phyloP scores from a whole-genome alignment of 805 yeast species.

The Blastobotrys terrestris region DNA sequence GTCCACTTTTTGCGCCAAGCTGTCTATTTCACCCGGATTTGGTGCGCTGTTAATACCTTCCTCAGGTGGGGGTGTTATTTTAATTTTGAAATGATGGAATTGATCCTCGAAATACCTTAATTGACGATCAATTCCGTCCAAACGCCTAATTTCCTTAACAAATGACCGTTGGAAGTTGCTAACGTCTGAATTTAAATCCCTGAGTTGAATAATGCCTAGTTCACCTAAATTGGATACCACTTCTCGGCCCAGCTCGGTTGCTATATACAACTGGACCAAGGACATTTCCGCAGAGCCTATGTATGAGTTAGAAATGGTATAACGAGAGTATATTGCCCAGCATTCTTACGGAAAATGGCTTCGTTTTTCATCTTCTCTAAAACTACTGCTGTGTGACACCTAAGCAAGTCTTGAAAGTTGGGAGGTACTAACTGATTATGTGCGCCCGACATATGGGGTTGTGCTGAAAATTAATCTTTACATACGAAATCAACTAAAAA shows the following conservation, averaged over 20 bases:
- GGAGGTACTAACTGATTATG: not conserved
- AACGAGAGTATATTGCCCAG: not conserved
- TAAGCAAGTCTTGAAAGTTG: not conserved
- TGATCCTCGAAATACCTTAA: slow-evolving; percentile 34
- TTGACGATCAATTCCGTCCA: slow-evolving; percentile 82
- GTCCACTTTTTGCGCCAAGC: slow-evolving; percentile 53
- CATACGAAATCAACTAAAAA: too few relatives aligned
- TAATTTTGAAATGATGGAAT: slow-evolving; percentile 24
- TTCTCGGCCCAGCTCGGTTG: slow-evolving; percentile 83
- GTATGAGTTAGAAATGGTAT: not conserved
- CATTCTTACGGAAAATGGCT: slow-evolving; percentile 23
- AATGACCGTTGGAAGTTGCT: slow-evolving; percentile 82
- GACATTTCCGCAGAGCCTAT: slow-evolving; percentile 95
- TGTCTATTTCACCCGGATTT: slow-evolving; percentile 62
- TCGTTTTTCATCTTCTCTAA: slow-evolving; percentile 13
- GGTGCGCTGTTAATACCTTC: slow-evolving; percentile 16
- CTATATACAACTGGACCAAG: slow-evolving; percentile 81
- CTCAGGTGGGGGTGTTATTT: slow-evolving; percentile 17
- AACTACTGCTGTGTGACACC: not conserved
- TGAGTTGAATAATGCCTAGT: slow-evolving; percentile 74
- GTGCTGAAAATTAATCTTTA: too few relatives aligned
- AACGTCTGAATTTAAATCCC: slow-evolving; percentile 76
- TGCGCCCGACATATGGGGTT: too few relatives aligned
- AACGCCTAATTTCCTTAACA: slow-evolving; percentile 75
- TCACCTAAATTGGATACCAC: slow-evolving; percentile 78